phyloP scores from a whole-genome alignment of 768 basidiomycete species.

The Lentinula raphanica region DNA sequence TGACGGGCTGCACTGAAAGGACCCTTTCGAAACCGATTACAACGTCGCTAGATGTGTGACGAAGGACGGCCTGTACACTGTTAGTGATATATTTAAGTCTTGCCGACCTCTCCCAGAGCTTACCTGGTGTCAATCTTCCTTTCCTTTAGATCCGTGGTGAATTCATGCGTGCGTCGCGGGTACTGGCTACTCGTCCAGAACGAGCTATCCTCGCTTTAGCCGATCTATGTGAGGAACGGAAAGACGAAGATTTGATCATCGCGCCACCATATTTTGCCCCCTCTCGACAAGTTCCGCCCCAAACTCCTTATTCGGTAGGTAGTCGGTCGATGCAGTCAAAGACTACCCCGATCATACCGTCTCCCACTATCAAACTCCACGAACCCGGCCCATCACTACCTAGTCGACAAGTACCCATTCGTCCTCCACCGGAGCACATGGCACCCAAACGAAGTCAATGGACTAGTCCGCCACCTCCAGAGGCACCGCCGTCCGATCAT shows the following conservation, averaged over 20 bases:
- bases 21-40: slow-evolving; percentile 95
- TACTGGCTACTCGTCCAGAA: slow-evolving; percentile 74
- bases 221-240: slow-evolving; percentile 88
- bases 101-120: slow-evolving; percentile 1
- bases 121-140: not conserved
- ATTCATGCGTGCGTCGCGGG: slow-evolving; percentile 92
- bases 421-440: slow-evolving; percentile 69
- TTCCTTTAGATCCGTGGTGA: slow-evolving; percentile 84
- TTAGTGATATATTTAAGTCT: slow-evolving; percentile 30
- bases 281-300: slow-evolving; percentile 41
- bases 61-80: slow-evolving; percentile 91
- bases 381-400: slow-evolving; percentile 32
- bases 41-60: slow-evolving; percentile 97
- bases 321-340: slow-evolving; percentile 55
- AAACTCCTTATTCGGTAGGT: slow-evolving; percentile 66
- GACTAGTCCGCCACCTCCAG: slow-evolving; percentile 81
- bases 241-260: slow-evolving; percentile 55
- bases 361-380: slow-evolving; percentile 49
- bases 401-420: slow-evolving; percentile 27
- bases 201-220: slow-evolving; percentile 79
- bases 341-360: slow-evolving; percentile 22
- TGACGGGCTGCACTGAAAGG: slow-evolving; percentile 44
- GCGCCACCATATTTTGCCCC: slow-evolving; percentile 42
- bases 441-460: slow-evolving; percentile 75
- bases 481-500: slow-evolving; percentile 63